Conservation (phyloP, 768 basidiomycete species). For the Lactarius indigo region DNA sequence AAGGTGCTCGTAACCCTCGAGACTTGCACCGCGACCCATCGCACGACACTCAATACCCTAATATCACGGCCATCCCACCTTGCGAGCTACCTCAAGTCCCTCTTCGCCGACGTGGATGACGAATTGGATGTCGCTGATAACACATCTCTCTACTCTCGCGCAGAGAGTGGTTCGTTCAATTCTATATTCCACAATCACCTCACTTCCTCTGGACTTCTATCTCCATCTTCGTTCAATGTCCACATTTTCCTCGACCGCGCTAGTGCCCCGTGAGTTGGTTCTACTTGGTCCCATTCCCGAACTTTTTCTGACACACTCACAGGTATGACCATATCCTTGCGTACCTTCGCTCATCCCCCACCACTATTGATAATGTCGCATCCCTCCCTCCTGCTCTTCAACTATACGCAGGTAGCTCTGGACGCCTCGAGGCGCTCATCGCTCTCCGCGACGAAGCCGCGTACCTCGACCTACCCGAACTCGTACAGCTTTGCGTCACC, state of each 20-base stretch:
- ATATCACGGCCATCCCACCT: constrained; percentile 67
- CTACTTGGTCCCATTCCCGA: background rate
- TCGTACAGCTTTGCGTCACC: constrained; percentile 61
- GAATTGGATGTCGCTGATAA: constrained; percentile 39
- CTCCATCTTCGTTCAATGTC: constrained; percentile 42
- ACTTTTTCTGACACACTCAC: constrained; percentile 13
- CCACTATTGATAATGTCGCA: constrained; percentile 45
- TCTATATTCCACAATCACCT: constrained; percentile 61
- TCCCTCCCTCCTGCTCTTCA: constrained; percentile 59
- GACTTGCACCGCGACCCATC: constrained; percentile 62
- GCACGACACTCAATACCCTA: constrained; percentile 65
- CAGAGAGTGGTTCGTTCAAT: constrained; percentile 42
- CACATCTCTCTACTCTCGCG: constrained; percentile 54
- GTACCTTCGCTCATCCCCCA: constrained; percentile 61
- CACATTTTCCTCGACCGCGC: constrained; percentile 80
- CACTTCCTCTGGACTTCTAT: constrained; percentile 53
- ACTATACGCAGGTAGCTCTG: constrained; percentile 38
- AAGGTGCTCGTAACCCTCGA: constrained; percentile 70
- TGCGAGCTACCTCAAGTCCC: constrained; percentile 36
- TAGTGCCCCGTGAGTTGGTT: constrained; percentile 64
- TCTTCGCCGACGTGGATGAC: constrained; percentile 32
- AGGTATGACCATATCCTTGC: constrained; percentile 71
- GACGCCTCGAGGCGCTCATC: constrained; percentile 54
- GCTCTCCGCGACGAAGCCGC: constrained; percentile 78
- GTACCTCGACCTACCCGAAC: constrained; percentile 64